Conservation (phyloP, 139 green algal species). For the Microglena sp. region DNA sequence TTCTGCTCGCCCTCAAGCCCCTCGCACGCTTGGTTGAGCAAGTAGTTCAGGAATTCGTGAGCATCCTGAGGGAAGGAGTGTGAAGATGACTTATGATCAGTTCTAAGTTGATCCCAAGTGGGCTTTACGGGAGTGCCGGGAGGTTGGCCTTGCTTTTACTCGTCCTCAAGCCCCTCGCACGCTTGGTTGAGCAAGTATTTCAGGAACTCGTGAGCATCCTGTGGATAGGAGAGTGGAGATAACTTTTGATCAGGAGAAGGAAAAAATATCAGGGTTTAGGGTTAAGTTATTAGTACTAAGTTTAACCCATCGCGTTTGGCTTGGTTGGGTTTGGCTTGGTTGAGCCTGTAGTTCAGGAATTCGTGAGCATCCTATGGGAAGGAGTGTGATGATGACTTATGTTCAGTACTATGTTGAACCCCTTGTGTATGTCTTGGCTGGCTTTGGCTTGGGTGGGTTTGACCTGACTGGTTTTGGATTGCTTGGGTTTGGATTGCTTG, state of each 20-base stretch:
- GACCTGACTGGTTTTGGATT: too few species aligned
- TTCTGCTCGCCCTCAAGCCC: conserved; percentile 71
- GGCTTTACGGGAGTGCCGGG: too few species aligned
- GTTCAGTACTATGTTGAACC: too few species aligned
- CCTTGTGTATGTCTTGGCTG: too few species aligned
- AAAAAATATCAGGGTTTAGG: too few species aligned
- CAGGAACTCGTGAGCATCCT: background rate
- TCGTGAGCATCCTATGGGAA: conserved; percentile 96
- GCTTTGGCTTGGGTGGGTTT: conserved; percentile 89
- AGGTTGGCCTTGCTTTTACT: background rate
- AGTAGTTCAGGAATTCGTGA: conserved; percentile 95
- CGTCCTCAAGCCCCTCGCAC: background rate
- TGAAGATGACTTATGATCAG: background rate
- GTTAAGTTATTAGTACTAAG: too few species aligned
- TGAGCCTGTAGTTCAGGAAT: conserved; percentile 95
- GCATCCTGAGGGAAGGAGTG: conserved; percentile 94
- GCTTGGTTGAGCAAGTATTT: background rate
- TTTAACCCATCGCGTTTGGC: too few species aligned
- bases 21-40: conserved; percentile 89
- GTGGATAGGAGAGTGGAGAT: too few species aligned
- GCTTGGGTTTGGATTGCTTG: too few species aligned
- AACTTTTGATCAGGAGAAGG: too few species aligned
- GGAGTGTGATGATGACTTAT: background rate
- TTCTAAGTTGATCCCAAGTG: too few species aligned
- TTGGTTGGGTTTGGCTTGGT: too few species aligned